Base-by-base conservation (phyloP, 495 filamentous ascomycete genomes). In the Hypoxylon lienhwacheense region DNA sequence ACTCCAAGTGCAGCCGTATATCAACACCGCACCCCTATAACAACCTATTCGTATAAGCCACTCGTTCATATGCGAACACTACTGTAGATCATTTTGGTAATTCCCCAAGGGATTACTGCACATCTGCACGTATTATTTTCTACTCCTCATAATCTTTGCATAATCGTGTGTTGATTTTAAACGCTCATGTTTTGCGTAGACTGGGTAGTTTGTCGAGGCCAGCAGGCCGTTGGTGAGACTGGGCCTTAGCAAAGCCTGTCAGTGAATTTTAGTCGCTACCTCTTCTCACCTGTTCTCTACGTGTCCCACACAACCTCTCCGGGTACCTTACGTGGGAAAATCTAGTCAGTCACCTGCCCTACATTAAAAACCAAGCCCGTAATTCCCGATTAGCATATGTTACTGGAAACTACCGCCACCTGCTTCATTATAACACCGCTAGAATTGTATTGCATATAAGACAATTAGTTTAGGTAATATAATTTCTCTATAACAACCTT, bases 191-290 rank as follows among this genome's bases (percentile, higher is more conserved):
- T 62, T 55, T 66, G 50, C 52, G 52, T 47, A 26, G 43, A 8
- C 47, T 24, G 48, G 32, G 42, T 50, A 36, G 48, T 56, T 66
- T 55, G 46, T 59, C 59, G 53, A 66, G 60, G 57, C 47, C 44
- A 24, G 36, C 41, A 61, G 52, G 43, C 47, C 46, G 29, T 47
- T 54, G 58, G 58, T 56, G 58, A 61, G 55, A 64, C 60, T 59
- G 60, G 63, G 50, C 47, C 59, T 59, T 45, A 56, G 32, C 56
- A 63, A n/a, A 51, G 45, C 55, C 55, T 49, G 56, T 47, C 47
- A 59, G 61, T 55, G 49, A 52, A 43, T 59, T 60, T 64, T 63
- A 50, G 55, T 58, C 50, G 21, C 53, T 20, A 53, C 37, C 22
- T 51, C 56, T 56, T 44, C 41, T 32, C 40, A 29, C 34, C 32